Base-by-base conservation (phyloP, 306 rosid species). In the Dalbergia oliveri region DNA sequence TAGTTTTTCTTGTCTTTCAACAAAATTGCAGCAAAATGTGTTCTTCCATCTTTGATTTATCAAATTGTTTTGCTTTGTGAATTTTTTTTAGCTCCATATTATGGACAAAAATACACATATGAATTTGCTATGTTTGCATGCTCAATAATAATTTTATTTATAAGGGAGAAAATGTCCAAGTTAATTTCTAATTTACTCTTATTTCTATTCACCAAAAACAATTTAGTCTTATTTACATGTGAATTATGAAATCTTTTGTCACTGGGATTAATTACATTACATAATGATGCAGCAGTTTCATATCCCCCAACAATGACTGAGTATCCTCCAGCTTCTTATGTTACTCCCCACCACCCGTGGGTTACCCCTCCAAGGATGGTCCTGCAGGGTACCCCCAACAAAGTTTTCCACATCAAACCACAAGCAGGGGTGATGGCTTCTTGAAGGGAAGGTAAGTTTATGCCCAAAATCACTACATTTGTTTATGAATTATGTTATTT, bases 391-490 rank as follows among this genome's bases (percentile, higher is more conserved):
- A 72, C 34, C 45, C 76, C 18, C 56, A 82, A 33, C 72, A 45
- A 11, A 44, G 19, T 76, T 43, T 34, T 49, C 61, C 80, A 11
- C 11, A 41, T 9, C 6, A 83, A 19, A 83, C 79, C 51, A 79
- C 68, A 8, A 10, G 68, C 43, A 79, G 63, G 45, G 87, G 87
- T 23, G 80, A 78, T 33, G 87, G 84, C 53, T 84, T 84, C 35
- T 84, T 73, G 78, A 69, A 84, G 63, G 87, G 87, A 69, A 68
- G 87, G 87, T 84, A 13, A 39, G 84, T 37, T 21, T 1, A 13
- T 35, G 0, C 1, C 43, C 67, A 62, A 62, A 33, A 62, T 66
- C 50, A 8, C 51, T 14, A 3, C 1, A 6, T n/a, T 15, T 37
- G n/a, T 49, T 44, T 44, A 26, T 26, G 4, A 45, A 2, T 9